Conservation (phyloP, 2,329 filamentous ascomycete genomes). For the Aspergillus pseudotamarii region DNA sequence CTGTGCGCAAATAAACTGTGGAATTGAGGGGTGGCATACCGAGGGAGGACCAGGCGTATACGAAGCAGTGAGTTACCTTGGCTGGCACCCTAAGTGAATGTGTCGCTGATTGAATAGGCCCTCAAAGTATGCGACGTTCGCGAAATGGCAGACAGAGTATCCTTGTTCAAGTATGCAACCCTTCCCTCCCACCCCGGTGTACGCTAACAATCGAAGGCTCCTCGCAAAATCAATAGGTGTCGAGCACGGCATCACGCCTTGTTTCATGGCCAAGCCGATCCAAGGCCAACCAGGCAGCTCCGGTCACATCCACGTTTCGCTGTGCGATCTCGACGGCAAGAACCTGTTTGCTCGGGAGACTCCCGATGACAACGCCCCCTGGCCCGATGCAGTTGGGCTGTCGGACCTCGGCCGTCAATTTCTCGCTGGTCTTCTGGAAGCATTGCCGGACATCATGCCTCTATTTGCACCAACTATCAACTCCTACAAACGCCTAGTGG, state of each 20-base stretch:
- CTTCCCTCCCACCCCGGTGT: not conserved
- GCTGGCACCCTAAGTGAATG: not conserved
- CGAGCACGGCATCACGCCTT: slow-evolving; percentile 85
- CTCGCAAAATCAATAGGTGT: slow-evolving; percentile 83
- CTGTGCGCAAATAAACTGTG: slow-evolving; percentile 73
- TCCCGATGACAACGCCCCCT: slow-evolving; percentile 69
- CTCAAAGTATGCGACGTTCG: slow-evolving; percentile 83
- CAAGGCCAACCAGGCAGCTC: slow-evolving; percentile 89
- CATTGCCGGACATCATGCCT: slow-evolving; percentile 91
- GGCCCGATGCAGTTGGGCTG: slow-evolving; percentile 72
- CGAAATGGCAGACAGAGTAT: slow-evolving; percentile 86
- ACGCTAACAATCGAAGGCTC: slow-evolving; percentile 52
- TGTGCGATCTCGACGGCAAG: slow-evolving; percentile 73
- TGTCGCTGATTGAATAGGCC: slow-evolving; percentile 47
- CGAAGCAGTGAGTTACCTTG: slow-evolving; percentile 66
- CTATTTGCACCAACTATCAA: slow-evolving; percentile 91
- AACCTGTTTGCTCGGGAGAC: slow-evolving; percentile 79
- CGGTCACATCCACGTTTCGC: slow-evolving; percentile 89
- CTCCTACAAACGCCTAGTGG: slow-evolving; percentile 93
- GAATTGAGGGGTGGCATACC: slow-evolving; percentile 91
- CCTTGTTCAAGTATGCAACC: slow-evolving; percentile 74
- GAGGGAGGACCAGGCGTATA: slow-evolving; percentile 91
- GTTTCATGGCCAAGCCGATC: slow-evolving; percentile 96
- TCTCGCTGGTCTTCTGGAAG: slow-evolving; percentile 82
- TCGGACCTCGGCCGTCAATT: slow-evolving; percentile 93